Evolutionary conservation across 768 basidiomycete species (phyloP), one percentile per base, ranked within the genome.

Genomic region (Rhodotorula toruloides): DNA sequence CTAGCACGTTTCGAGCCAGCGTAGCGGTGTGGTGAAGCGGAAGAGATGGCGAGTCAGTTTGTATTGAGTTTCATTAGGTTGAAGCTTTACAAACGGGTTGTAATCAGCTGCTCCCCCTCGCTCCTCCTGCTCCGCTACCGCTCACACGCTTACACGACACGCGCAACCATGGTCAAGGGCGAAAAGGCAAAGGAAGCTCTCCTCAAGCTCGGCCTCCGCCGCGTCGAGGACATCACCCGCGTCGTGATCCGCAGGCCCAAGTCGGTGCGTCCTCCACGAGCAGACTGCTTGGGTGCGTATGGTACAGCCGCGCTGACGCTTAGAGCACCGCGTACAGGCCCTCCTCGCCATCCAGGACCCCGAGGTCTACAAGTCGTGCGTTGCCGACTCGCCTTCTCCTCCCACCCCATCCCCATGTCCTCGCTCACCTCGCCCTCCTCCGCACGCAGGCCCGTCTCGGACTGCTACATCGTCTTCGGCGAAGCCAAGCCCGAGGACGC

Each of bases 391-490:
- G 17, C 36, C 4, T 31, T 25, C 25, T 29, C 16, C 22, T 31
- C 29, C n/a, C 14, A 4, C 25, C 12, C 39, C 22, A 14, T 13
- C 21, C 44, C 17, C 34, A 2, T 16, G n/a, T 53, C 31, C 37
- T 37, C 22, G 8, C n/a, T 13, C 53, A 53, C 22, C 50, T 34
- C 50, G n/a, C n/a, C 17, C 27, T 36, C 12, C 47, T 50, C n/a
- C 37, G 90, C 40, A 19, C 42, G 14, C 49, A 70, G 68, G 55
- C 86, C 88, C 48, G 92, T 91, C 81, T 91, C 90, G 77, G 96
- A 99, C 80, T 91, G 89, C 80, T 97, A 99, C 83, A 91, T 99
- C 77, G 92, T 99, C 70, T 99, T 98, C 75, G 96, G 96, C 71
- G 96, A 98, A 82, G 93, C 60, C 67, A 65, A 67, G 72, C 65